Base-by-base conservation (phyloP, 1,284 basidiomycete species). In the Fomitopsis betulina region DNA sequence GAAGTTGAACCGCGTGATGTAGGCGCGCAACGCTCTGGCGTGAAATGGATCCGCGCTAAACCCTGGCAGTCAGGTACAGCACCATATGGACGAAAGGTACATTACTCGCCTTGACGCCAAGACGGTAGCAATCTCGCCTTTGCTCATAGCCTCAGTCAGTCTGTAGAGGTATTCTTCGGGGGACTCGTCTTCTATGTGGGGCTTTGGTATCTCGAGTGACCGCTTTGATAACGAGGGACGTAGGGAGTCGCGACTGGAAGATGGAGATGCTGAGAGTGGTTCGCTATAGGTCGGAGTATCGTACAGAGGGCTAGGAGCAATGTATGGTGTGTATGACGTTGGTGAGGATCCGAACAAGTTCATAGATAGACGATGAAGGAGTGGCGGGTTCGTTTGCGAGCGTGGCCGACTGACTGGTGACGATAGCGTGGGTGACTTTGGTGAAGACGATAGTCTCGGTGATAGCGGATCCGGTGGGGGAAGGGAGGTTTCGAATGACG, bases 1-100 rank as follows among this genome's bases (percentile, higher is more conserved):
- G 70, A 98, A 98, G 65, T 90, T 82, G 72, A 98, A 98, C 43
- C 82, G 82, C 49, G 76, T 76, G 67, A 99, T 84, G 72, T 92
- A 96, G 5, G 79, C 67, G 55, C 79, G 78, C 55, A 99, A 79
- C 1, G 94, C 91, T 52, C 82, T 76, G 2, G 77, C 71, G 70
- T 97, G 84, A 64, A 95, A 91, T 6, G 76, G 66, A 63, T 94
- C 91, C 50, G 82, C 75, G 65, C 94, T 96, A 64, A 51, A 42
- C 58, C 58, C 55, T 60, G 35, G 13, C 47, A 57, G 62, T 39
- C 13, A 52, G 47, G 58, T 35, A 65, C 56, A 43, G 54, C 23
- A 51, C 38, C 32, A 51, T 12, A 51, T 32, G 40, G 23, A 54
- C 13, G 47, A 49, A 37, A 13, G 53, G 38, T 53, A 47, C 25